phyloP scores from a whole-genome alignment of 2,329 filamentous ascomycete genomes.

The Aspergillus sp. region DNA sequence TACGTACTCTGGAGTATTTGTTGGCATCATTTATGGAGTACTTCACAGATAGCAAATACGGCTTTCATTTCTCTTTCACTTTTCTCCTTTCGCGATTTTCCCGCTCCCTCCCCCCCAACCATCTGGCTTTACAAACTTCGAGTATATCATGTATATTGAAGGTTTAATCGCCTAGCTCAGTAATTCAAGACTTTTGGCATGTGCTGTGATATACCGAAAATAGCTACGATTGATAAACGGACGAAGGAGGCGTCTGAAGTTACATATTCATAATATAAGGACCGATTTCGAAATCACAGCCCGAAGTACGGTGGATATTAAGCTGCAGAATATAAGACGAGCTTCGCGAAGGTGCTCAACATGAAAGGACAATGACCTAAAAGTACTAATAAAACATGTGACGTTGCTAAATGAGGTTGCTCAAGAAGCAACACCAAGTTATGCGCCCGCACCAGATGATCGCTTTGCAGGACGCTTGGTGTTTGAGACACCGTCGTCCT shows the following conservation, averaged over 20 bases:
- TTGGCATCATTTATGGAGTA: not conserved
- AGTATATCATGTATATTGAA: not conserved
- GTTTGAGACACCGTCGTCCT: slow-evolving; percentile 38
- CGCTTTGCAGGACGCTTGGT: slow-evolving; percentile 34
- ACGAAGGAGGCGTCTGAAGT: not conserved
- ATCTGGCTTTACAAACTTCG: no score
- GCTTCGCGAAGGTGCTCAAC: slow-evolving; percentile 17
- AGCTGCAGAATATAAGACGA: not conserved
- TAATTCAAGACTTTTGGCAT: not conserved
- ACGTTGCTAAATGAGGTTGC: not conserved
- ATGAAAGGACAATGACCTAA: not conserved
- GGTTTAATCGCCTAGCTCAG: not conserved
- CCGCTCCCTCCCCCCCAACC: no score
- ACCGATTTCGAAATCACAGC: not conserved
- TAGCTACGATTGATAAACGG: not conserved
- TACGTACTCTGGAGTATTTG: no score
- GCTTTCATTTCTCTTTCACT: no score
- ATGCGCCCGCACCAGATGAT: slow-evolving; percentile 26
- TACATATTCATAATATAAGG: not conserved
- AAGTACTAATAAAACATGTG: slow-evolving; percentile 14
- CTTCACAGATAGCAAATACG: no score
- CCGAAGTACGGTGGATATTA: not conserved
- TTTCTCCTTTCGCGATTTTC: no score
- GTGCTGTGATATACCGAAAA: no score
- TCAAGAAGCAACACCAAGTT: not conserved